phyloP scores from a whole-genome alignment of 2,329 filamentous ascomycete species.

The Cercospora sp. region DNA sequence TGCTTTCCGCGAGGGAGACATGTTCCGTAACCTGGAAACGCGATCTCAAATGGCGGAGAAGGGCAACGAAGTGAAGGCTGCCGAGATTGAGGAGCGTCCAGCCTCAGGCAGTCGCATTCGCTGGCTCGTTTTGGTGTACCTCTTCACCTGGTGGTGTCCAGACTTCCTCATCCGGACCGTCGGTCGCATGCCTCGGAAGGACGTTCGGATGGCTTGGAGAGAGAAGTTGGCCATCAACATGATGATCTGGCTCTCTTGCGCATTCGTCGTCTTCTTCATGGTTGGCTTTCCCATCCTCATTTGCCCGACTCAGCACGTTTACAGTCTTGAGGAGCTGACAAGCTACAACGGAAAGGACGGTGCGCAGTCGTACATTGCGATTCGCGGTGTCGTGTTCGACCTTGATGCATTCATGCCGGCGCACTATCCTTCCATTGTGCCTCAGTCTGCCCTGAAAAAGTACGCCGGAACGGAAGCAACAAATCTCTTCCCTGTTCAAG shows the following conservation, averaged over 20 bases:
- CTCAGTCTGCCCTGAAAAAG: constrained; percentile 64
- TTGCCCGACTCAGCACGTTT: constrained; percentile 89
- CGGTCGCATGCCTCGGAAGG: constrained; percentile 86
- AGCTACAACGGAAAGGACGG: constrained; percentile 70
- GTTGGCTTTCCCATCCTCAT: constrained; percentile 82
- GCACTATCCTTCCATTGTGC: constrained; percentile 74
- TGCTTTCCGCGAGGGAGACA: constrained; percentile 88
- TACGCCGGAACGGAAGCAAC: constrained; percentile 91
- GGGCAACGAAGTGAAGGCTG: constrained; percentile 83
- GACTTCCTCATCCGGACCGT: constrained; percentile 76
- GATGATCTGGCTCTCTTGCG: constrained; percentile 88
- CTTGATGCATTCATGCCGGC: constrained; percentile 69
- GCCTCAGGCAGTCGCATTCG: constrained; percentile 80
- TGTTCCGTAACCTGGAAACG: constrained; percentile 97
- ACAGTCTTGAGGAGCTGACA: constrained; percentile 73
- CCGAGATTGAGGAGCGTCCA: constrained; percentile 82
- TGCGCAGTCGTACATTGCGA: constrained; percentile 68
- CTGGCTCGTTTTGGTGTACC: constrained; percentile 82
- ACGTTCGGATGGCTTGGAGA: constrained; percentile 89
- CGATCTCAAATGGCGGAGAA: constrained; percentile 93
- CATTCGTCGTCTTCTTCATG: constrained; percentile 81
- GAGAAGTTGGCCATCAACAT: constrained; percentile 98
- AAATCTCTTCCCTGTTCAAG: constrained; percentile 86
- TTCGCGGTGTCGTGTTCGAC: constrained; percentile 88
- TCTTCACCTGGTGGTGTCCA: constrained; percentile 83